These are phyloP conservation scores for Tilletia horrida DNA, from an alignment of 1,284 basidiomycete genomes.

Conservation along the genomic window DNA sequence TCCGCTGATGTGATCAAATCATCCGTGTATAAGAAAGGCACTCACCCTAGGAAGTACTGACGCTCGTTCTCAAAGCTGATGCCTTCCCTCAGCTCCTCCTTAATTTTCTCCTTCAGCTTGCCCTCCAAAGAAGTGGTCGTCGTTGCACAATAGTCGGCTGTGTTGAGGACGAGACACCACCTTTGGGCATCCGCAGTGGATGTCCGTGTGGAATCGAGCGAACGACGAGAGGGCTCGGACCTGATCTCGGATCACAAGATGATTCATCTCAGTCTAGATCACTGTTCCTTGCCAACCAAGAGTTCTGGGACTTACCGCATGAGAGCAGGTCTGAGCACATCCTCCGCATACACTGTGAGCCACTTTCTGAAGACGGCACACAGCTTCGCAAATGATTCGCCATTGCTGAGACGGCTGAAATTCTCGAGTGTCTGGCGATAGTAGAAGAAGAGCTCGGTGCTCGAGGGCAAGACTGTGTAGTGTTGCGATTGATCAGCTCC, in stretches of 20 bases:
- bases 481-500: conserved; percentile 56
- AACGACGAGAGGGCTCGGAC: conserved; percentile 30
- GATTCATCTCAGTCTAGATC: not conserved
- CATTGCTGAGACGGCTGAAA: conserved; percentile 66
- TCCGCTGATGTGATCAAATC: not conserved
- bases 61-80: conserved; percentile 79
- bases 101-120: conserved; percentile 77
- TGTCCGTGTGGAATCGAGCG: conserved; percentile 34
- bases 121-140: conserved; percentile 91
- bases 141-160: conserved; percentile 92
- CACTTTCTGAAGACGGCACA: conserved; percentile 72
- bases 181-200: conserved; percentile 39
- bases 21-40: not conserved
- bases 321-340: conserved; percentile 65
- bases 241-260: not conserved
- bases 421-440: conserved; percentile 93
- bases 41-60: conserved; percentile 79
- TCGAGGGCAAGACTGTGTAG: conserved; percentile 78
- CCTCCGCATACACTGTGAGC: conserved; percentile 87
- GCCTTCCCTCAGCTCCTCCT: conserved; percentile 68
- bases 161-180: conserved; percentile 75
- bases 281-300: not conserved
- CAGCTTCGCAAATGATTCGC: conserved; percentile 46
- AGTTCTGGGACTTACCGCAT: conserved; percentile 61
- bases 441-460: conserved; percentile 94